Base-by-base conservation (phyloP, 108 stramenopile genomes). In the Nitzschia inconspicua region DNA sequence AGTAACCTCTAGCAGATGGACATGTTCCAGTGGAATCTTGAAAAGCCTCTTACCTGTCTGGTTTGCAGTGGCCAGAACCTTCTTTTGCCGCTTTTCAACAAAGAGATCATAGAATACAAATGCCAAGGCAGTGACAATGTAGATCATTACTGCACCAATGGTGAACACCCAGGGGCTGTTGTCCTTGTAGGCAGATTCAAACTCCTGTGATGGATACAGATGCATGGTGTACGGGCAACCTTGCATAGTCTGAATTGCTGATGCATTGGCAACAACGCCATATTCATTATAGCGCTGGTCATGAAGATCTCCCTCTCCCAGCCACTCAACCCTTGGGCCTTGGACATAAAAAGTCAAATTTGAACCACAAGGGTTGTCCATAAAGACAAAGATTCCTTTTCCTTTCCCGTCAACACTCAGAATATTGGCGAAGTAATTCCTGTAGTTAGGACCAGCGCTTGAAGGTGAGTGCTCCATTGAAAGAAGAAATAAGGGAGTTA, bases 301-400 rank as follows among this genome's bases (percentile, higher is more conserved):
- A 27, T 60, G 58, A 4, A 24, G 42, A 46, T 60, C 58, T 19
- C 58, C 58, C 9, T 46, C 43, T 9, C 24, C 58, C 8, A 60
- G 4, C 27, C 44, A 60, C 7, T 5, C 16, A 5, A 46, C 58
- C 6, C 3, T 9, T 19, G 42, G 4, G 9, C 58, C 58, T 9
- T 16, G 18, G 8, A 47, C 18, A 8, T 19, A 7, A 20, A 47
- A 47, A 9, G 46, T 47, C 13, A 19, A 47, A 47, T 47, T 16
- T 8, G 8, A 20, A 9, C 13, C 8, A 20, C 13, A 16, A 16
- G 19, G 13, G 16, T 47, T 47, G 7, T 47, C 19, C 18, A 47
- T 20, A 16, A 47, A 9, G n/a, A n/a, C n/a, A n/a, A n/a, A n/a
- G n/a, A n/a, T n/a, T n/a, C n/a, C n/a, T n/a, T n/a, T n/a, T n/a